Evolutionary conservation across 805 yeast species (phyloP), one percentile per base, ranked within the genome.

Genomic region (Ogataea neopini): DNA sequence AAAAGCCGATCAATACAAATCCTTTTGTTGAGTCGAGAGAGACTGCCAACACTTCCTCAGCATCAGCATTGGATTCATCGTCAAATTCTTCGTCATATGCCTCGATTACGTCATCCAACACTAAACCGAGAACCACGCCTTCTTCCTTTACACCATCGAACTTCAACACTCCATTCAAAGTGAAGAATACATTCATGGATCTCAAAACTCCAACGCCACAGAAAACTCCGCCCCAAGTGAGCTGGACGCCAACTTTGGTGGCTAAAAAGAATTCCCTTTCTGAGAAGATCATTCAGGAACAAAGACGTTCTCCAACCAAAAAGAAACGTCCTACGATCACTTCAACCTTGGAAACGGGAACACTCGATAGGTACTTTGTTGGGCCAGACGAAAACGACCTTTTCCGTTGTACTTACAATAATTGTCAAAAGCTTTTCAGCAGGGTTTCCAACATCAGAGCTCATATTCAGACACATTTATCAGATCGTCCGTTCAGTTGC

Each of bases 401-500:
- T 25, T 95, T 77, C 69, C 75, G 82, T 30, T 94, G 99, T 67
- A 74, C 78, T 49, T 92, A 74, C 66, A 79, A 85, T 13, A 75
- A 75, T 45, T 94, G 99, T 69, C 86, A 87, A 8, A 90, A 94
- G 68, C 71, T 77, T 45, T 92, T 94, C 68, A 82, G 90, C 6
- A 76, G 99, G 61, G 75, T 96, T 40, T 95, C 95, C 67, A 94
- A 94, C 60, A 88, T 89, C 10, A 74, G 98, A 52, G 88, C 97
- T 0, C 99, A 94, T 66, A 91, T 94, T 47, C 99, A 94, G 64
- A 94, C 99, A 0, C 99, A 94, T 72, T 69, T 94, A 42, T 84
- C 92, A 63, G 99, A 95, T 65, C 74, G 97, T 53, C 99, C 99
- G 1, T 92, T 88, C 67, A 71, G 76, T 0, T 94, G 99, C 69